Base-by-base conservation (phyloP, 2,329 filamentous ascomycete species). In the Cladosporium phlei region DNA sequence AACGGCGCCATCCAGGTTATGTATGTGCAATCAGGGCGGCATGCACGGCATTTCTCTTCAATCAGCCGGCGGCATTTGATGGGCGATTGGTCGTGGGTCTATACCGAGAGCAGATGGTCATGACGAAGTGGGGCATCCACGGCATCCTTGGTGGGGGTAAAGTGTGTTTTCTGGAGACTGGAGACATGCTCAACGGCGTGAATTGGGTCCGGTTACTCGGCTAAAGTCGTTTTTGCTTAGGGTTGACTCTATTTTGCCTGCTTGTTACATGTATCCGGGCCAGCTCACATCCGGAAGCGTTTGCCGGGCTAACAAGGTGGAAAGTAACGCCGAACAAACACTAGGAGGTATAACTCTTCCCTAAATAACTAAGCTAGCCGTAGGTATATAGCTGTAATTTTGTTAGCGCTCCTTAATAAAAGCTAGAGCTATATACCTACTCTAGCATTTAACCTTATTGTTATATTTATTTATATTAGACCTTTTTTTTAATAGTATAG, bases 161-260 rank as follows among this genome's bases (percentile, higher is more conserved):
- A 16, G 20, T 12, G 33, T 37, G 17, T 19, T 19, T 19, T 9
- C 6, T 6, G 17, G 30, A 38, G 34, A 25, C n/a, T n/a, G n/a
- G n/a, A n/a, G n/a, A n/a, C n/a, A n/a, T n/a, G n/a, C n/a, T n/a
- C n/a, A n/a, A n/a, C n/a, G n/a, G n/a, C n/a, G n/a, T n/a, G n/a
- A n/a, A n/a, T n/a, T n/a, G n/a, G n/a, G n/a, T n/a, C 34, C 35
- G 35, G 35, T 22, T 38, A 38, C 21, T 38, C 35, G 35, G 35
- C 4, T 38, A 38, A 38, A 38, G 10, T 12, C 27, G 35, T 16
- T 38, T 2, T 14, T 25, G 21, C n/a, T 22, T 38, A 38, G 21
- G 35, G 35, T 16, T 38, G 6, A 10, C 20, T 5, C n/a, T 38
- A 12, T 38, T 38, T 38, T 38, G 35, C 35, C 35, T 38, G 22